These are phyloP conservation scores for Meredithiella fracta DNA, from an alignment of 2,329 filamentous ascomycete genomes.

Conservation along the genomic window DNA sequence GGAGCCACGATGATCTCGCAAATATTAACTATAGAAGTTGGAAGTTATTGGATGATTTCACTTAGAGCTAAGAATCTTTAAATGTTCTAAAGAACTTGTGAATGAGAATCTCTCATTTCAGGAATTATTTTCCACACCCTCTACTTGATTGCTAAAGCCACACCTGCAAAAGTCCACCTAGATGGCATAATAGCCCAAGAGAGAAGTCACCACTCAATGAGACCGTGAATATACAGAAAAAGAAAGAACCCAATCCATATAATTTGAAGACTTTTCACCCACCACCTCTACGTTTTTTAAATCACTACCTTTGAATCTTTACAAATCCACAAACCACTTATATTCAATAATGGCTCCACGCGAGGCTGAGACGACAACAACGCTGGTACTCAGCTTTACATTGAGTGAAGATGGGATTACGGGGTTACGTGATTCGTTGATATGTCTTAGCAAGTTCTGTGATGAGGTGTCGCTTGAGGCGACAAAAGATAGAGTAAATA, in stretches of 20 bases:
- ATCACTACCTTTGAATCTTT: neutral
- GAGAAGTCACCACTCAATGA: neutral
- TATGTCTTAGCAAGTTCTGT: slow-evolving; percentile 63
- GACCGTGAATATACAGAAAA: neutral
- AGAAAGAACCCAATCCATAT: neutral
- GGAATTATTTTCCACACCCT: neutral
- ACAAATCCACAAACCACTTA: no score
- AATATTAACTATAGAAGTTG: no score
- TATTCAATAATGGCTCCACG: neutral
- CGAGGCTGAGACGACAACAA: slow-evolving; percentile 18
- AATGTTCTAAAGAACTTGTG: no score
- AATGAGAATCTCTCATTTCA: no score
- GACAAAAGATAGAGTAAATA: slow-evolving; percentile 44
- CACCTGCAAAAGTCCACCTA: neutral
- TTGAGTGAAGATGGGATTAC: slow-evolving; percentile 56
- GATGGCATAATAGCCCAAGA: neutral
- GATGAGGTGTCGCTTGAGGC: slow-evolving; percentile 65
- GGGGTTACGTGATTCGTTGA: slow-evolving; percentile 54
- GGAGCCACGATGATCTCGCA: no score
- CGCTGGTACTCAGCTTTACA: slow-evolving; percentile 55
- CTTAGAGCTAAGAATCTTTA: no score
- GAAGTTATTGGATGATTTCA: no score
- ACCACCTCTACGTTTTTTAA: neutral
- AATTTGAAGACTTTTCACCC: neutral
- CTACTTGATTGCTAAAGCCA: neutral